Conservation (phyloP, 192 early-diverging fungal genomes). For the Phlyctochytrium planicorne region DNA sequence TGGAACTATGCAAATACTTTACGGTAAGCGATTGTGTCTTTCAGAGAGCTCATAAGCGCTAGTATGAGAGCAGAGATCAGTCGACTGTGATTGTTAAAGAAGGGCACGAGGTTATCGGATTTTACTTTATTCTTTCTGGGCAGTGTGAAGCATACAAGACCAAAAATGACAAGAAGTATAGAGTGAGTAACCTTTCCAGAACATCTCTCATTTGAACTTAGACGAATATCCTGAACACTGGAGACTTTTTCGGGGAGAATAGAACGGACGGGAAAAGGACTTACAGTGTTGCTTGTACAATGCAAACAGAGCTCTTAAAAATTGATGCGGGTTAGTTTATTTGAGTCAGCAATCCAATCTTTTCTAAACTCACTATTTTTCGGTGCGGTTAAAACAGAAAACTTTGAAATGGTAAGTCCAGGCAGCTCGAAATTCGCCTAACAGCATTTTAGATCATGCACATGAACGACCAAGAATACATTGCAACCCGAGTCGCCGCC, state of each 20-base stretch:
- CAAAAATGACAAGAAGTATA: background rate
- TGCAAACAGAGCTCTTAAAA: constrained; percentile 6
- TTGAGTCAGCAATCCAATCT: background rate
- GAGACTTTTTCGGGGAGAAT: constrained; percentile 8
- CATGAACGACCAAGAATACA: constrained; percentile 7
- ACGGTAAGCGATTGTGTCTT: background rate
- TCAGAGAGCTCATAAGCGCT: background rate
- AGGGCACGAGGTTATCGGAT: background rate
- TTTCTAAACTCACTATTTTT: background rate
- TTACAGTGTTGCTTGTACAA: constrained; percentile 1
- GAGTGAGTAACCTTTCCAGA: background rate
- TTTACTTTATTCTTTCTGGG: constrained; percentile 17
- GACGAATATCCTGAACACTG: constrained; percentile 4
- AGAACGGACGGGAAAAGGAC: constrained; percentile 7
- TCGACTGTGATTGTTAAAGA: constrained; percentile 3
- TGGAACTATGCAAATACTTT: background rate
- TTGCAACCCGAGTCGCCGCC: background rate
- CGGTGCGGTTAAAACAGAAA: background rate
- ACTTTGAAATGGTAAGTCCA: background rate
- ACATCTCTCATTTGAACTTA: background rate
- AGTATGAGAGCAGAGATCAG: constrained; percentile 1
- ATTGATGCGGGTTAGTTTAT: background rate
- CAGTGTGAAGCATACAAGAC: constrained; percentile 3
- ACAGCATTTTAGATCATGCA: constrained; percentile 8
- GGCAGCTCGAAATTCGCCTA: background rate